Base-by-base conservation (phyloP, 805 yeast species). In the Candida sithepensis region DNA sequence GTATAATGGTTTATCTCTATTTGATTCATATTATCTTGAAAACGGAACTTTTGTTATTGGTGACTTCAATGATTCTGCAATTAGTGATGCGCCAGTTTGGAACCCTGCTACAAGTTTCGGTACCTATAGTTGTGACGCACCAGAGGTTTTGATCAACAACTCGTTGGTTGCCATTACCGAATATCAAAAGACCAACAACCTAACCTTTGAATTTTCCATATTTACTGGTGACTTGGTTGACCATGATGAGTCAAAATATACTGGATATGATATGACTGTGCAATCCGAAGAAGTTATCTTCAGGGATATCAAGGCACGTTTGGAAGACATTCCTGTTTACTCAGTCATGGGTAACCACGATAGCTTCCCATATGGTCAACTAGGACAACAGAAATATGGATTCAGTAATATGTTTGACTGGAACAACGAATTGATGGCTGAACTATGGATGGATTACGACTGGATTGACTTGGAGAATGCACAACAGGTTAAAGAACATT, bases 181-280 rank as follows among this genome's bases (percentile, higher is more conserved):
- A 20, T 64, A 64, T 50, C 67, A 69, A 46, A 45, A 60, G 33
- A 48, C 61, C 14, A 55, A 63, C 13, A 55, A 55, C 39, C 50
- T 72, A 30, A 57, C 69, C 8, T 83, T 75, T 55, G 83, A 81
- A 45, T 84, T 84, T 57, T 73, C 84, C 2, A 63, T 84, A 33
- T 84, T 84, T 70, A 84, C 89, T 4, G 90, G 90, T 49, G 90
- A 84, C 58, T 70, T 83, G 59, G 84, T 84, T 46, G 89, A 84
- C 61, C 91, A 84, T 58, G 83, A 78, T 55, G 79, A 75, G 47
- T 58, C 69, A 10, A 71, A 72, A 41, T 72, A 75, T 56, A 75
- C 76, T 42, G 70, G 77, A 41, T 64, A 60, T 51, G 73, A 79
- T 40, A 69, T 72, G 54, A 77, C 84, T 34, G 64, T 75, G 49